Percentiles rank a stretch among this genome's conserved stretches.
phyloP scores from a whole-genome alignment of 805 yeast species.

The Yarrowia sp. region DNA sequence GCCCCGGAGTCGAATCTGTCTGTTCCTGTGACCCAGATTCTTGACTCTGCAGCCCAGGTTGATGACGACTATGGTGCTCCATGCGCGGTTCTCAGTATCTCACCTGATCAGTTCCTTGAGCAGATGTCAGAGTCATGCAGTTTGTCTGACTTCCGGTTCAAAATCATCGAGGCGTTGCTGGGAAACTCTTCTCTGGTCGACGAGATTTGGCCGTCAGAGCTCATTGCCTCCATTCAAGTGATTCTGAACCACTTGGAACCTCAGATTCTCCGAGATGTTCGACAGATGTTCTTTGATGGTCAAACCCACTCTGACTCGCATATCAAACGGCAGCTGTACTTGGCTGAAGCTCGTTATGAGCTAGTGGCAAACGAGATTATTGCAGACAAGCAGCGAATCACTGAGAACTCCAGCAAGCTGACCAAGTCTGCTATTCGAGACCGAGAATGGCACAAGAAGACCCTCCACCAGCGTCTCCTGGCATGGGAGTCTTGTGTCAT shows the following conservation, averaged over 20 bases:
- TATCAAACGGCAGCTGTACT: conserved; percentile 1
- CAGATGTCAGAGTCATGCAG: conserved; percentile 2
- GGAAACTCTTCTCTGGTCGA: conserved; percentile 10
- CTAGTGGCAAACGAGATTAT: conserved; percentile 16
- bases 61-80: neutral
- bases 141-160: conserved; percentile 11
- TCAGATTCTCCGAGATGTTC: neutral
- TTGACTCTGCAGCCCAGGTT: conserved; percentile 10
- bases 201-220: conserved; percentile 19
- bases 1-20: conserved; percentile 20
- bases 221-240: neutral
- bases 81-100: neutral
- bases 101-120: neutral
- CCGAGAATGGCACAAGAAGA: conserved; percentile 3
- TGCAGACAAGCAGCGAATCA: neutral
- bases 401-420: neutral
- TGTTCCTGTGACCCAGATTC: conserved; percentile 19
- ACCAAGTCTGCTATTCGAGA: neutral
- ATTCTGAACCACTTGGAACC: conserved; percentile 13
- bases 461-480: neutral
- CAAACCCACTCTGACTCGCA: neutral
- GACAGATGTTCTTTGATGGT: conserved; percentile 17
- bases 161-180: conserved; percentile 9
- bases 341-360: conserved; percentile 16
- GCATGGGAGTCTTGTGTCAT: conserved; percentile 27